Base-by-base conservation (phyloP, 106 monocot genomes). In the Narthecium ossifragum region DNA sequence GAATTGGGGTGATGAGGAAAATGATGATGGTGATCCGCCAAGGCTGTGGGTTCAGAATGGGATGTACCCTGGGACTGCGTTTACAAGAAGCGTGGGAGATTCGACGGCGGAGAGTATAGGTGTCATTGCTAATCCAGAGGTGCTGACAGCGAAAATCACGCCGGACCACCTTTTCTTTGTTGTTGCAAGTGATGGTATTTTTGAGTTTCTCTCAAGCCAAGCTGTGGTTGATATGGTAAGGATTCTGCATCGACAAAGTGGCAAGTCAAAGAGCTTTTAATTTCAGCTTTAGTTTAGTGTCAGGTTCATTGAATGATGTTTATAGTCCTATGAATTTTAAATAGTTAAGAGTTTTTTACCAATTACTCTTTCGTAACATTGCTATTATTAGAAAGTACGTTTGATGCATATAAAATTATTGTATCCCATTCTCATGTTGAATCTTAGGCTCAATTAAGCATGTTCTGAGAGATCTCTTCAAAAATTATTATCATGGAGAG, bases 181-280 rank as follows among this genome's bases (percentile, higher is more conserved):
- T 17, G 58, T 92, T 7, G 92, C 92, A 0, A 92, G 88, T 62
- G 92, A 92, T 65, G 92, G 92, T n/a, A 78, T 92, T 2, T 92
- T 92, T 31, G 92, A 92, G 61, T 92, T 92, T 47, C 73, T 92
- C 11, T 86, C 92, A 12, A 92, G 92, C 49, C 92, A 92, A 67
- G 65, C 71, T 46, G 92, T 92, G 29, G 81, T 92, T 31, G 53
- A 78, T 51, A 92, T 88, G 84, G 92, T 92, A 83, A 79, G 56
- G 24, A 8, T 31, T 28, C 17, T 18, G 18, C 12, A 17, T 11
- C 12, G 14, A 1, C 14, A 17, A 6, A 13, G 14, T 13, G 14
- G 43, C 43, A 0, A 17, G 43, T 4, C 12, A n/a, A n/a, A n/a
- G n/a, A n/a, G n/a, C n/a, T n/a, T n/a, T n/a, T n/a, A n/a, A n/a